Conservation (phyloP, 1,139 yeast species). For the Nakaseomyces delphensis region DNA sequence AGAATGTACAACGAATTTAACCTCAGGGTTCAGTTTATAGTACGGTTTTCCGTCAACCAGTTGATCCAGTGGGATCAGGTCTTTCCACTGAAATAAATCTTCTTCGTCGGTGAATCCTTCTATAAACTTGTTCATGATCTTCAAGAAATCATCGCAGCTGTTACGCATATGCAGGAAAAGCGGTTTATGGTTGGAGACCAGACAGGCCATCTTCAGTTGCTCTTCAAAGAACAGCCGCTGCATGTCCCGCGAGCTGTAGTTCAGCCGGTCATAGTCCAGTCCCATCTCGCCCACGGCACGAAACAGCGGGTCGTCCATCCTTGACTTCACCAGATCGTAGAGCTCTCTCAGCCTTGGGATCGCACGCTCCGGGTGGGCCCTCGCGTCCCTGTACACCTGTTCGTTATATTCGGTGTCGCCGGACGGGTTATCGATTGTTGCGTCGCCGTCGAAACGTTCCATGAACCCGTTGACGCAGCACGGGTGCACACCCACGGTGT, state of each 20-base stretch:
- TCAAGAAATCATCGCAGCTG: constrained; percentile 73
- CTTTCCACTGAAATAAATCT: constrained; percentile 18
- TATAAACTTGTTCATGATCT: constrained; percentile 51
- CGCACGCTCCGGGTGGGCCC: constrained; percentile 24
- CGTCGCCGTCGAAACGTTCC: constrained; percentile 11
- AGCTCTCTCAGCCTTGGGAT: constrained; percentile 32
- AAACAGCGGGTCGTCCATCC: constrained; percentile 41
- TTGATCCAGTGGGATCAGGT: background rate
- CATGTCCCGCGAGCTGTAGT: constrained; percentile 57
- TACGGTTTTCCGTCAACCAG: constrained; percentile 32
- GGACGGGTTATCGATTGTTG: constrained; percentile 18
- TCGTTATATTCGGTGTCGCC: constrained; percentile 23
- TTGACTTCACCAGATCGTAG: constrained; percentile 41
- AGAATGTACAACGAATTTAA: constrained; percentile 72
- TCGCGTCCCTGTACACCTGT: constrained; percentile 34
- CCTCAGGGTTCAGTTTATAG: constrained; percentile 23
- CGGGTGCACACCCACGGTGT: constrained; percentile 94
- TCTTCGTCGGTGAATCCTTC: constrained; percentile 31
- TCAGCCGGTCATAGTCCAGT: constrained; percentile 81
- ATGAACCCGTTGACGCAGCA: constrained; percentile 67
- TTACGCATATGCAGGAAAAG: constrained; percentile 83
- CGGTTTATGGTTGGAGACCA: constrained; percentile 37
- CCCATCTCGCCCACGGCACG: constrained; percentile 87
- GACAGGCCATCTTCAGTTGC: constrained; percentile 44
- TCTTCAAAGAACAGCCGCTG: constrained; percentile 60